Base-by-base conservation (phyloP, 371 early-diverging fungal species). In the Mucor lusitanicus region DNA sequence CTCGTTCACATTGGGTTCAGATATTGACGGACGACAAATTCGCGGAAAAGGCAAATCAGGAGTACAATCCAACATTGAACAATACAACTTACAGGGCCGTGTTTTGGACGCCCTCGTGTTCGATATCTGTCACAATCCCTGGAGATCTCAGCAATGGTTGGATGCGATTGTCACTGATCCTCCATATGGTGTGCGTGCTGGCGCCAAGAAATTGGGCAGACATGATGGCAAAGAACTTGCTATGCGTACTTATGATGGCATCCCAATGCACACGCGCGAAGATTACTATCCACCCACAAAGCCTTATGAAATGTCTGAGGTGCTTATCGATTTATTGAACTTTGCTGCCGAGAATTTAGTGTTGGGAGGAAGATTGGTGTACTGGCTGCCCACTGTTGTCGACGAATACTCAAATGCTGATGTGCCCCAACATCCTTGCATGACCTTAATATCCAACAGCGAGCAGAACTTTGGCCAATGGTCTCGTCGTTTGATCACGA, bases 141-240 rank as follows among this genome's bases (percentile, higher is more conserved):
- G 95, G 94, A 79, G 96, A 25, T 64, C 68, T 15, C 65, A 64
- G 13, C 85, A 84, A 68, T 88, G 85, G 84, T 91, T 89, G 73
- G 96, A 94, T 76, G 93, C 93, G 19, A 95, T 92, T 59, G 89
- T 92, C 13, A 93, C 94, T 1, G 93, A 78, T 70, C 90, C 98
- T n/a, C 99, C 99, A 17, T 97, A 99, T 75, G 98, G 99, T 70
- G 97, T 99, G 9, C 91, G 99, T 46, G 98, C 98, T 1, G 98
- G 98, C 12, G 98, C 99, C 15, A 96, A 95, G 76, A 94, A 89
- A 37, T 83, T 98, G 23, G 95, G 97, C 32, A 79, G 91, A 57
- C 88, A 88, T 60, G 82, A 87, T 53, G 87, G 87, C 5, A 83
- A 87, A 63, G 83, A 85, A 35, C 71, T 77, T 21, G 73, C 84